Conservation (phyloP, 441 rosid species). For the Jatropha podagrica region DNA sequence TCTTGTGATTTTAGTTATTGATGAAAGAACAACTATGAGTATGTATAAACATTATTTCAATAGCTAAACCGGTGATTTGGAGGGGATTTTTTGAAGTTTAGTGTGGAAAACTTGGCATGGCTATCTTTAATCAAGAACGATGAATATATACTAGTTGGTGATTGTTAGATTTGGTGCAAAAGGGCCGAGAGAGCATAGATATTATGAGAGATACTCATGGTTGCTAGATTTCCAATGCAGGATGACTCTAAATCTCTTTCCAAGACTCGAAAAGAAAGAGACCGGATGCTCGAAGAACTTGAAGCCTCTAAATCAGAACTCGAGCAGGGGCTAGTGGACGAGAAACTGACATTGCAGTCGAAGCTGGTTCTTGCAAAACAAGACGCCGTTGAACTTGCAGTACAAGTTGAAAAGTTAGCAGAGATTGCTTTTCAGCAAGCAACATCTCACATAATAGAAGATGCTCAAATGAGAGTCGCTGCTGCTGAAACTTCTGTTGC, state of each 20-base stretch:
- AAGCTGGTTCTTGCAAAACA: conserved; percentile 45
- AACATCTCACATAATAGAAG: conserved; percentile 39
- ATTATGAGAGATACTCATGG: conserved; percentile 13
- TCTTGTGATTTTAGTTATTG: too few species aligned
- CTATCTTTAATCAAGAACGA: too few species aligned
- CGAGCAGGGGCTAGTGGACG: conserved; percentile 40
- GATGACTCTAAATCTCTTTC: conserved; percentile 38
- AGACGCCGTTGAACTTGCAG: conserved; percentile 49
- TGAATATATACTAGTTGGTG: not conserved
- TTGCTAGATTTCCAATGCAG: conserved; percentile 27
- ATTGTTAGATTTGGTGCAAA: conserved; percentile 7
- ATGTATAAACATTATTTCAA: too few species aligned
- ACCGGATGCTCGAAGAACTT: conserved; percentile 43
- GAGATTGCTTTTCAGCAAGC: conserved; percentile 46
- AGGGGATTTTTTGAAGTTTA: too few species aligned
- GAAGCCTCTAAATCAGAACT: conserved; percentile 38
- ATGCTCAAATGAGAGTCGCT: conserved; percentile 41
- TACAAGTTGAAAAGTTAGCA: conserved; percentile 50
- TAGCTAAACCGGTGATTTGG: too few species aligned
- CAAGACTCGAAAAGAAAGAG: conserved; percentile 41
- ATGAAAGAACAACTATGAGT: too few species aligned
- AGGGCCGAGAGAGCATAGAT: not conserved
- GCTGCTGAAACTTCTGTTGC: conserved; percentile 52
- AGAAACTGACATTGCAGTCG: conserved; percentile 41
- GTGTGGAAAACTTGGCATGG: too few species aligned